phyloP scores from a whole-genome alignment of 2,329 filamentous ascomycete genomes.

The Geosmithia morbida region DNA sequence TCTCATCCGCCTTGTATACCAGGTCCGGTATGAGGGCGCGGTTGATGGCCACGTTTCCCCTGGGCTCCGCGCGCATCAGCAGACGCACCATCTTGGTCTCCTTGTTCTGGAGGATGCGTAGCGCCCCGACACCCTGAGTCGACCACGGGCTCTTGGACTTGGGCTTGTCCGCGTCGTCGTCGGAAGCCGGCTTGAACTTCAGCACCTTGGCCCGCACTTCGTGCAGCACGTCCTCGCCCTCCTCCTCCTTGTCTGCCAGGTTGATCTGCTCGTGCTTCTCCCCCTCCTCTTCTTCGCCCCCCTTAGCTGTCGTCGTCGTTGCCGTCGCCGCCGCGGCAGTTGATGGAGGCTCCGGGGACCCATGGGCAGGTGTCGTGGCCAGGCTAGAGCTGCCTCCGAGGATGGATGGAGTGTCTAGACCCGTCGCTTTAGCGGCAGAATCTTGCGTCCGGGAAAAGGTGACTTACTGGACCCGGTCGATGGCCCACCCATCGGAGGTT shows the following conservation, averaged over 20 bases:
- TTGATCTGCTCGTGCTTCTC: slow-evolving; percentile 56
- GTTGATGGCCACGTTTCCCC: slow-evolving; percentile 62
- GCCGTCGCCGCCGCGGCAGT: slow-evolving; percentile 27
- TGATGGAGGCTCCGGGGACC: slow-evolving; percentile 41
- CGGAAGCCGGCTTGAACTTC: slow-evolving; percentile 38
- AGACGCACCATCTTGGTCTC: slow-evolving; percentile 51
- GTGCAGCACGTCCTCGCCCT: slow-evolving; percentile 55
- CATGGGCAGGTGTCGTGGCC: slow-evolving; percentile 43
- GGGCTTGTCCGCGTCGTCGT: slow-evolving; percentile 26
- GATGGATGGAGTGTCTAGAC: slow-evolving; percentile 38
- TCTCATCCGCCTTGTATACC: slow-evolving; percentile 45
- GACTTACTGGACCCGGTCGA: slow-evolving; percentile 32
- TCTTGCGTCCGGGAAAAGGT: slow-evolving; percentile 24
- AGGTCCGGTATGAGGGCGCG: slow-evolving; percentile 45
- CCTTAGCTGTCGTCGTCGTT: slow-evolving; percentile 25
- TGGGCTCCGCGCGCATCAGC: slow-evolving; percentile 59
- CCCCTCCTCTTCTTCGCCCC: slow-evolving; percentile 33
- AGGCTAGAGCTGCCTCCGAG: slow-evolving; percentile 45
- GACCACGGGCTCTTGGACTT: slow-evolving; percentile 48
- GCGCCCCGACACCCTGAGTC: slow-evolving; percentile 54
- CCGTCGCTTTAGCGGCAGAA: slow-evolving; percentile 30
- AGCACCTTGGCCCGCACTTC: slow-evolving; percentile 58
- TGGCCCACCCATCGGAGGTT: slow-evolving; percentile 25
- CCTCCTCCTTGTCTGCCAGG: slow-evolving; percentile 53
- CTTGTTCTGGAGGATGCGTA: slow-evolving; percentile 63